A percentile compares a stretch with the other conserved stretches of the same genome.
These are phyloP conservation scores for Pseudogymnoascus sp. DNA, from an alignment of 2,329 filamentous ascomycete species.

Conservation along the genomic window DNA sequence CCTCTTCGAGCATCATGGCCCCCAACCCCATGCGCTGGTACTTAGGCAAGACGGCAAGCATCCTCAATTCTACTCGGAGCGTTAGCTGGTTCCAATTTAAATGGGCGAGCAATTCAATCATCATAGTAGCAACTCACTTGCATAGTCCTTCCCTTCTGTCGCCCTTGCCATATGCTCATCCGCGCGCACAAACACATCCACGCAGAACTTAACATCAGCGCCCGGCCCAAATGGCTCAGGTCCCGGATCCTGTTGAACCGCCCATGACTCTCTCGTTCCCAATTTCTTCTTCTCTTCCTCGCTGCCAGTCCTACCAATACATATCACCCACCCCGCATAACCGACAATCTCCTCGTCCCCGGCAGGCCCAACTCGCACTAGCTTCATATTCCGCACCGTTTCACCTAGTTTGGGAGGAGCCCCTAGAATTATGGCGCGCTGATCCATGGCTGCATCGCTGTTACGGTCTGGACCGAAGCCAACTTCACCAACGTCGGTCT, in stretches of 20 bases:
- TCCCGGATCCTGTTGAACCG: background rate
- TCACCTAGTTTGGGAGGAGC: background rate
- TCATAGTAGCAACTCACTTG: constrained; percentile 21
- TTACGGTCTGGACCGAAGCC: constrained; percentile 15
- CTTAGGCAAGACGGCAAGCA: constrained; percentile 20
- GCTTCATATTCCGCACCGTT: background rate
- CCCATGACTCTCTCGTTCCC: constrained; percentile 8
- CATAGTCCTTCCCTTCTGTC: constrained; percentile 19
- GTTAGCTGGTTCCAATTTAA: background rate
- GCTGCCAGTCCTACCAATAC: background rate
- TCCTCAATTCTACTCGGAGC: constrained; percentile 20
- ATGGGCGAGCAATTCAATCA: background rate
- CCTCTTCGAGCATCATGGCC: constrained; percentile 20
- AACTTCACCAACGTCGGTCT: constrained; percentile 17
- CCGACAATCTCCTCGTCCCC: constrained; percentile 18
- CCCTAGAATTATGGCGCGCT: background rate
- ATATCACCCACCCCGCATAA: constrained; percentile 19
- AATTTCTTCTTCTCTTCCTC: background rate
- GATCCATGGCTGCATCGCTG: constrained; percentile 16
- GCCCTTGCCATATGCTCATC: constrained; percentile 23
- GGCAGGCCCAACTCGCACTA: constrained; percentile 17
- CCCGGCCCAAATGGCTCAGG: constrained; percentile 17
- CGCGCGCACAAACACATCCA: constrained; percentile 22
- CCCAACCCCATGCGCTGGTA: constrained; percentile 26
- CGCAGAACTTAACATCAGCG: constrained; percentile 24